phyloP scores from a whole-genome alignment of 2,329 filamentous ascomycete species.

The Beauveria sp. region DNA sequence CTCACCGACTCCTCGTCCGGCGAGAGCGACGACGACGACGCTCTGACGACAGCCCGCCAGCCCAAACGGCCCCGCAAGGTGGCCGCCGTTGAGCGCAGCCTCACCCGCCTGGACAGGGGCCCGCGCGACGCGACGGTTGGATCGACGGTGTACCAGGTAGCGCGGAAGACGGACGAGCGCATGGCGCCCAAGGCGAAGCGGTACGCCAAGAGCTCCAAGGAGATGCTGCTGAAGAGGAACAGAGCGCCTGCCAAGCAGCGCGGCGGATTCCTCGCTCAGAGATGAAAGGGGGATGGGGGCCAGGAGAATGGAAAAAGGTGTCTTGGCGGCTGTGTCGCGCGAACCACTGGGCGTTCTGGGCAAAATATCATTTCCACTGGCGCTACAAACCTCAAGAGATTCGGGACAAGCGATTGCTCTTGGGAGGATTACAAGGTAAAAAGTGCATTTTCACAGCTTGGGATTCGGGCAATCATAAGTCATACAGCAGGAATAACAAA shows the following conservation, averaged over 20 bases:
- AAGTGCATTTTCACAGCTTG: background rate
- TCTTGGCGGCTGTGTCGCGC: no score
- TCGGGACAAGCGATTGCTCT: no score
- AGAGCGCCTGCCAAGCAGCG: constrained; percentile 27
- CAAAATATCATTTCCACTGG: no score
- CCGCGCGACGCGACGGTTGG: constrained; percentile 43
- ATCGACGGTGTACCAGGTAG: constrained; percentile 45
- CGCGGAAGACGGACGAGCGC: constrained; percentile 34
- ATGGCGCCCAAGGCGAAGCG: constrained; percentile 42
- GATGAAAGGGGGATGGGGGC: background rate
- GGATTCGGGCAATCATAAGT: background rate
- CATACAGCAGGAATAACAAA: background rate
- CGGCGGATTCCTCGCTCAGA: constrained; percentile 35
- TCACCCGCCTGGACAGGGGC: constrained; percentile 30
- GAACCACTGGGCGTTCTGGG: no score
- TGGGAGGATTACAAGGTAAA: background rate
- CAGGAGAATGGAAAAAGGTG: background rate
- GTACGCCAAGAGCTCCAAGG: constrained; percentile 33
- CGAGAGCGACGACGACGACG: constrained; percentile 29
- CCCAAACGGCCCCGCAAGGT: constrained; percentile 37
- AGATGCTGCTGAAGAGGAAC: constrained; percentile 37
- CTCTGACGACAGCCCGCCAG: constrained; percentile 14
- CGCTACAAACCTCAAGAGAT: no score
- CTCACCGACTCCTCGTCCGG: constrained; percentile 46
- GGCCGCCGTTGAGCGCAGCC: constrained; percentile 28